Evolutionary conservation across 2,329 filamentous ascomycete species (phyloP), one percentile per base, ranked within the genome.

Genomic region (Purpureocillium takamizusanense): DNA sequence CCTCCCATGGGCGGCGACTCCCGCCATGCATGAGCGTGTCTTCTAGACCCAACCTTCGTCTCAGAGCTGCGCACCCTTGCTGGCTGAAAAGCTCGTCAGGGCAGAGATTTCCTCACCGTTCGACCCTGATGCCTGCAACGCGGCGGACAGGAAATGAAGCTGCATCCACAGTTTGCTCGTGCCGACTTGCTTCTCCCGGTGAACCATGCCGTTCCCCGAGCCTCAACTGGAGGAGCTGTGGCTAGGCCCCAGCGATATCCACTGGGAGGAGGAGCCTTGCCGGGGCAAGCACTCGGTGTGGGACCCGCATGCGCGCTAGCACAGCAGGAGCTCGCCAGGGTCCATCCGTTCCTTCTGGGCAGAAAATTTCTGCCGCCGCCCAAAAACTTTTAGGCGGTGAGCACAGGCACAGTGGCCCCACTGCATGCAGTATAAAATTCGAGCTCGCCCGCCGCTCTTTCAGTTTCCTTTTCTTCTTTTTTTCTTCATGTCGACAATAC

Each of bases 401-500:
- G 37, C 41, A 30, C 40, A 38, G 39, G 35, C 10, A 2, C 27
- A 21, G 11, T 35, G 12, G 23, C 33, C 32, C 30, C 35, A 14
- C 37, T 13, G 8, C 17, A 3, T 2, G 12, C 25, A 17, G 29
- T 73, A 72, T 71, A 71, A 64, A 70, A 56, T 18, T 11, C 10
- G 35, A 10, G 13, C 48, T 28, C 36, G 41, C 46, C 55, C 48
- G 49, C 53, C 46, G 8, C 28, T 33, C 43, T 60, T 66, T 62
- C 40, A 16, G 33, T 45, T 55, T 50, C 53, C 55, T 54, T 65
- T 65, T 59, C 66, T 62, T 25, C 54, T 61, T 69, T 69, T 68
- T 64, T 69, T 75, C 63, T 63, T 70, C 60, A 74, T 65, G 70
- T 72, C 72, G 73, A 77, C 71, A 74, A 76, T 75, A 75, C 70